Evolutionary conservation across 2,329 filamentous ascomycete genomes (phyloP).

Genomic region (Huntiella omanensis): DNA sequence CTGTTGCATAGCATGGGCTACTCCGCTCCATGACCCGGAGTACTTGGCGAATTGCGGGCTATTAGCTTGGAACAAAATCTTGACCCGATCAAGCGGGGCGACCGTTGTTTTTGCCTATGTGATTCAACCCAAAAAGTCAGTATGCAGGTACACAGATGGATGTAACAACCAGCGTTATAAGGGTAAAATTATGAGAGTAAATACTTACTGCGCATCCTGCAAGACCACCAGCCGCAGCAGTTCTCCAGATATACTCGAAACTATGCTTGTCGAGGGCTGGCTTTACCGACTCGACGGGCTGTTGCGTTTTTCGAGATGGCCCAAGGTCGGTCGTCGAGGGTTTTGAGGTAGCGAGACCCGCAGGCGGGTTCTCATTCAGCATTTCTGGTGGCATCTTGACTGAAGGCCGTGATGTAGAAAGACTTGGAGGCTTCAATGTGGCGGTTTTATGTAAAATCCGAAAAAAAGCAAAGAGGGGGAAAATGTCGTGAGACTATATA

Average conservation of each 20-base stretch:
- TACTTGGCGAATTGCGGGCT: constrained; percentile 92
- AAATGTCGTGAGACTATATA: too few species aligned
- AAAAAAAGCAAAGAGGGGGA: not conserved
- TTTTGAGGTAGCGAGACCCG: constrained; percentile 1
- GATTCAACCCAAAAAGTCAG: constrained; percentile 6
- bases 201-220: constrained; percentile 71
- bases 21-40: constrained; percentile 69
- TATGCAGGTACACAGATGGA: constrained; percentile 6
- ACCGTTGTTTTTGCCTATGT: constrained; percentile 81
- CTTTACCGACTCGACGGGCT: constrained; percentile 25
- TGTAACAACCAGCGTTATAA: not conserved
- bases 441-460: not conserved
- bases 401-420: not conserved
- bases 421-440: not conserved
- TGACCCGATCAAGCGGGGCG: constrained; percentile 88
- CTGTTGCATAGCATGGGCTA: constrained; percentile 62
- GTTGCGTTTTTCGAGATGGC: constrained; percentile 15
- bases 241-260: constrained; percentile 67
- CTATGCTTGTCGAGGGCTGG: constrained; percentile 39
- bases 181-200: not conserved
- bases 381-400: constrained; percentile 5
- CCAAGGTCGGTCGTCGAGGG: not conserved
- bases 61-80: constrained; percentile 93
- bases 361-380: constrained; percentile 7
- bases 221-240: constrained; percentile 69